phyloP scores from a whole-genome alignment of 768 basidiomycete genomes.

The Tricholoma matsutake region DNA sequence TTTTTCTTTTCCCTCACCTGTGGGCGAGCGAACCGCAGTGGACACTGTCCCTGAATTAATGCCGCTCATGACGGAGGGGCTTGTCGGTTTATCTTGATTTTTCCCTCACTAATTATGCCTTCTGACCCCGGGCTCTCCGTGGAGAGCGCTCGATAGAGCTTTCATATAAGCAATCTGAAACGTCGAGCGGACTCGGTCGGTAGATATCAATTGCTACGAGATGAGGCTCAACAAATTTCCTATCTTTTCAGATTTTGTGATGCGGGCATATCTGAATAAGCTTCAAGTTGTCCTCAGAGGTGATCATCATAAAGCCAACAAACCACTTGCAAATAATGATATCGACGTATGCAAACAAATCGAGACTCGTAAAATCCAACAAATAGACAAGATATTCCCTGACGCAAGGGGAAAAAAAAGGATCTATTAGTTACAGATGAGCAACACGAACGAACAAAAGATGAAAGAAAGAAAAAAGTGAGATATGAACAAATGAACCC shows the following conservation, averaged over 20 bases:
- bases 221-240: no score
- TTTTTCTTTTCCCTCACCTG: background rate
- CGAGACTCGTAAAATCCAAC: no score
- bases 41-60: background rate
- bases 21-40: background rate
- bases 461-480: background rate
- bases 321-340: no score
- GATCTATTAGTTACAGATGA: background rate
- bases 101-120: no score
- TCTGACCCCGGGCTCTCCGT: background rate
- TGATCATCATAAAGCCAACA: no score
- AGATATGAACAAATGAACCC: background rate
- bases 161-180: background rate
- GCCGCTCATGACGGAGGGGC: background rate
- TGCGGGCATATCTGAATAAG: no score
- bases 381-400: no score
- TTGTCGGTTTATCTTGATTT: background rate
- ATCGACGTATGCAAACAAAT: no score
- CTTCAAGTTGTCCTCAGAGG: no score
- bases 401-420: background rate
- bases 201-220: no score
- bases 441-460: background rate
- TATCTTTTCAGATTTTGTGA: no score
- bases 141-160: background rate
- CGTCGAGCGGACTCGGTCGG: no score